Conservation (phyloP, 2,329 filamentous ascomycete genomes). For the Neonectria punicea region DNA sequence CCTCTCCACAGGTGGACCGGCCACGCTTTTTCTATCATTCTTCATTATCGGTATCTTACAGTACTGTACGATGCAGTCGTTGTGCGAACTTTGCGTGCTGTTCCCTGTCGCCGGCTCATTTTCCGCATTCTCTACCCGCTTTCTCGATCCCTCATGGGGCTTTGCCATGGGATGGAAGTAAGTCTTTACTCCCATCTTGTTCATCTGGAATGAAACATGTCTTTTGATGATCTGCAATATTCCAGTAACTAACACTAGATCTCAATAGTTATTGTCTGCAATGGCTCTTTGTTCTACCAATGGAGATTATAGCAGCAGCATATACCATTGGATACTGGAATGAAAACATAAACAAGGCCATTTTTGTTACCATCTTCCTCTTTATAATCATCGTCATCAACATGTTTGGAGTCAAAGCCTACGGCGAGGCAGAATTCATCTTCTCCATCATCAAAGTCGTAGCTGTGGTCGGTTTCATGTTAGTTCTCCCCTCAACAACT, state of each 20-base stretch:
- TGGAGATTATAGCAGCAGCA: slow-evolving; percentile 87
- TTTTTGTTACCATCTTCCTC: slow-evolving; percentile 87
- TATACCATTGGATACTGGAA: slow-evolving; percentile 88
- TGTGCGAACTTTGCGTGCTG: slow-evolving; percentile 89
- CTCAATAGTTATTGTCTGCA: slow-evolving; percentile 79
- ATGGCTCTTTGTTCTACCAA: slow-evolving; percentile 84
- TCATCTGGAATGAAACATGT: no score
- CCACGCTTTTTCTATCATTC: slow-evolving; percentile 79
- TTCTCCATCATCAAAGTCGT: slow-evolving; percentile 88
- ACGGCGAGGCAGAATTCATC: slow-evolving; percentile 88
- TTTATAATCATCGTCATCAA: slow-evolving; percentile 82
- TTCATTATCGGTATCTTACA: slow-evolving; percentile 84
- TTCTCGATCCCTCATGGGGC: slow-evolving; percentile 94
- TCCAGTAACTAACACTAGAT: not conserved
- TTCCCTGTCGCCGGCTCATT: slow-evolving; percentile 94
- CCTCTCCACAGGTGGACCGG: slow-evolving; percentile 77
- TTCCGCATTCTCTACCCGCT: slow-evolving; percentile 89
- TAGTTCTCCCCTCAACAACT: not conserved
- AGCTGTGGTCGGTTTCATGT: slow-evolving; percentile 90
- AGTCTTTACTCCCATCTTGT: slow-evolving; percentile 43
- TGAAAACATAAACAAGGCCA: slow-evolving; percentile 68
- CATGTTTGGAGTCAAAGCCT: slow-evolving; percentile 85
- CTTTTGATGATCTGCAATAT: not conserved
- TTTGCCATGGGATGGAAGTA: slow-evolving; percentile 96
- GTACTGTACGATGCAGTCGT: slow-evolving; percentile 88